Percentiles rank a stretch among this genome's conserved stretches.
Conservation (phyloP, 257 asterid species). For the Henckelia pumila region DNA sequence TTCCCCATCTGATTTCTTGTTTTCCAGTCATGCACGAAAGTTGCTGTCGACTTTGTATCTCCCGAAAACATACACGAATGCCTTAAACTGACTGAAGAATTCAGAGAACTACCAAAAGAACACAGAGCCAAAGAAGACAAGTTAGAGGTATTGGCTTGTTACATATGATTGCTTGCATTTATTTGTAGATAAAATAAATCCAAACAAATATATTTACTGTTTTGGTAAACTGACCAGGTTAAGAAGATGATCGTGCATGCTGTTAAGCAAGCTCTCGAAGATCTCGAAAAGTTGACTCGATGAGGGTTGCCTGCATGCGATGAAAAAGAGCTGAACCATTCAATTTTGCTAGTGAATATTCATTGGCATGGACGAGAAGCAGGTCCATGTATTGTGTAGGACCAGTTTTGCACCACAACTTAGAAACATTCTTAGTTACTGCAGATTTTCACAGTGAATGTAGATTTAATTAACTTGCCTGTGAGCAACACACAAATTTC, state of each 20-base stretch:
- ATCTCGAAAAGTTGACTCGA: slow-evolving; percentile 48
- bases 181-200: neutral
- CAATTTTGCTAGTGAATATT: slow-evolving; percentile 16
- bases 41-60: slow-evolving; percentile 89
- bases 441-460: neutral
- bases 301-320: slow-evolving; percentile 18
- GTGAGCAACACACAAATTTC: no score
- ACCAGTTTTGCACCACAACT: neutral
- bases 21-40: slow-evolving; percentile 92
- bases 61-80: slow-evolving; percentile 87
- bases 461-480: neutral
- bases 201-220: neutral
- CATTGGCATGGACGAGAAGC: neutral
- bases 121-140: slow-evolving; percentile 96
- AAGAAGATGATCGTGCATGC: slow-evolving; percentile 90
- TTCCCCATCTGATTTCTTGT: neutral
- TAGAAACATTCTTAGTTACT: neutral
- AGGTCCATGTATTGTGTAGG: neutral
- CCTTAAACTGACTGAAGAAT: slow-evolving; percentile 72
- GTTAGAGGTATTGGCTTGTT: slow-evolving; percentile 66
- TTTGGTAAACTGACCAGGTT: slow-evolving; percentile 42
- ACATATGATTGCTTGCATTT: neutral
- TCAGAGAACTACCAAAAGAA: slow-evolving; percentile 72
- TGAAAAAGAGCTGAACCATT: neutral
- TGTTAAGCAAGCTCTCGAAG: slow-evolving; percentile 52